These are phyloP conservation scores for Dendrobium huoshanense DNA, from an alignment of 106 monocot genomes.

Conservation along the genomic window DNA sequence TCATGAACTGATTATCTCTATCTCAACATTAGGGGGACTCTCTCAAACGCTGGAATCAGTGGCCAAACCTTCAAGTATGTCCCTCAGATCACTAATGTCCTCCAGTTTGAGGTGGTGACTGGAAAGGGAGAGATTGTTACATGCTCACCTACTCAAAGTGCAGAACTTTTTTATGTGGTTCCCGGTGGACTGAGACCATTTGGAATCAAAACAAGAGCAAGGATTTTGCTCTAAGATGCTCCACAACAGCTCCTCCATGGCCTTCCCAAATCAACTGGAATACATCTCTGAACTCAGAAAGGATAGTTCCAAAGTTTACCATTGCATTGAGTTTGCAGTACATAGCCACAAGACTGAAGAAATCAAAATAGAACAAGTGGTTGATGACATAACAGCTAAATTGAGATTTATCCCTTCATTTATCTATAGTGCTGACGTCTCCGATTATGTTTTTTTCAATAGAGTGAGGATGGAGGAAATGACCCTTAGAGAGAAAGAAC, in stretches of 20 bases:
- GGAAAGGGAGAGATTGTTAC: conserved; percentile 49
- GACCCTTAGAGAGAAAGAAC: conserved; percentile 36
- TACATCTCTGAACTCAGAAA: conserved; percentile 33
- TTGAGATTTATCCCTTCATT: conserved; percentile 34
- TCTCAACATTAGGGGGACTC: conserved; percentile 27
- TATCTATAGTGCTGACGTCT: conserved; percentile 49
- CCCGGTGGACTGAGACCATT: conserved; percentile 63
- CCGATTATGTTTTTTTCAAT: conserved; percentile 74
- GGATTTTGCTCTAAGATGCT: conserved; percentile 46
- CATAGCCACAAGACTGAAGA: conserved; percentile 30
- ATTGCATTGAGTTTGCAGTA: conserved; percentile 76
- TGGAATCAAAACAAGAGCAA: conserved; percentile 64
- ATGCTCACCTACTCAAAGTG: conserved; percentile 30
- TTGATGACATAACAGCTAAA: conserved; percentile 21
- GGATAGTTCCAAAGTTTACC: conserved; percentile 36
- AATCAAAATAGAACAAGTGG: conserved; percentile 28
- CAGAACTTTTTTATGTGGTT: conserved; percentile 48
- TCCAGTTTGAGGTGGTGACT: conserved; percentile 24
- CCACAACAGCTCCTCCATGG: conserved; percentile 55
- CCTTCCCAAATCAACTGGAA: conserved; percentile 43
- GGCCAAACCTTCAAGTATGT: conserved; percentile 30
- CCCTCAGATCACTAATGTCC: conserved; percentile 32
- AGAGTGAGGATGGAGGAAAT: conserved; percentile 72
- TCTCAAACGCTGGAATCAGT: conserved; percentile 27
- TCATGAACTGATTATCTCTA: conserved; percentile 14